These are phyloP conservation scores for Beauveria scarabaeidicola DNA, from an alignment of 2,329 filamentous ascomycete genomes.

Conservation along the genomic window DNA sequence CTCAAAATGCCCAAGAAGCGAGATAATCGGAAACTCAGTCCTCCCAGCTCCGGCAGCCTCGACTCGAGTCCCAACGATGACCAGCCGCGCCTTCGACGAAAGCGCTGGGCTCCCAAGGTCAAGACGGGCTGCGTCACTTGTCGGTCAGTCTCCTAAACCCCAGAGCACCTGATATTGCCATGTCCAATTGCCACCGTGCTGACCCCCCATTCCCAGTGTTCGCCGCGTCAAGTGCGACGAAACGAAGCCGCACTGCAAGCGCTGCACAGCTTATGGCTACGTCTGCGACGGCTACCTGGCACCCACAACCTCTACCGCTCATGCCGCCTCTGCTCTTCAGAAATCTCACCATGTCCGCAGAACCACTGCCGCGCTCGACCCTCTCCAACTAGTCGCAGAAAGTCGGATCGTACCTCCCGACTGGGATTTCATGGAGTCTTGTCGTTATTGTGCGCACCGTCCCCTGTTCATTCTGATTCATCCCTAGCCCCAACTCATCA, in stretches of 20 bases:
- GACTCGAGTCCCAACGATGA: neutral
- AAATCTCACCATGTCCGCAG: neutral
- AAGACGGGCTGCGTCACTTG: slow-evolving; percentile 6
- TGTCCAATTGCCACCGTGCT: neutral
- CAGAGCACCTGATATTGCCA: too few relatives aligned
- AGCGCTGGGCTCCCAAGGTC: slow-evolving; percentile 4
- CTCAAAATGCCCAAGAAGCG: neutral
- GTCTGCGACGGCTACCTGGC: slow-evolving; percentile 1
- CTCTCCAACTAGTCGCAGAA: neutral
- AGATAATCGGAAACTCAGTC: neutral
- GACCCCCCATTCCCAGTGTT: neutral
- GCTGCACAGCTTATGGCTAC: slow-evolving; percentile 2
- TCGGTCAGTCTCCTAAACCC: neutral
- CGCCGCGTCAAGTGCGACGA: slow-evolving; percentile 7
- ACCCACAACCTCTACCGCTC: neutral
- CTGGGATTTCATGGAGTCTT: slow-evolving; percentile 2
- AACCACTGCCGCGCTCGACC: neutral
- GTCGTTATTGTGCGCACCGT: neutral
- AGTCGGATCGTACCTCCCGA: neutral
- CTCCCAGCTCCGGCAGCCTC: neutral
- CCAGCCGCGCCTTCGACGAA: neutral
- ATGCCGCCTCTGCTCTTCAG: neutral
- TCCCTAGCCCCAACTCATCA: neutral
- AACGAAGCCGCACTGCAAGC: neutral
- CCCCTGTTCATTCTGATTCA: neutral